Evolutionary conservation across 345 rosid genomes (phyloP).

Genomic region (Excoecaria cochinchinensis): DNA sequence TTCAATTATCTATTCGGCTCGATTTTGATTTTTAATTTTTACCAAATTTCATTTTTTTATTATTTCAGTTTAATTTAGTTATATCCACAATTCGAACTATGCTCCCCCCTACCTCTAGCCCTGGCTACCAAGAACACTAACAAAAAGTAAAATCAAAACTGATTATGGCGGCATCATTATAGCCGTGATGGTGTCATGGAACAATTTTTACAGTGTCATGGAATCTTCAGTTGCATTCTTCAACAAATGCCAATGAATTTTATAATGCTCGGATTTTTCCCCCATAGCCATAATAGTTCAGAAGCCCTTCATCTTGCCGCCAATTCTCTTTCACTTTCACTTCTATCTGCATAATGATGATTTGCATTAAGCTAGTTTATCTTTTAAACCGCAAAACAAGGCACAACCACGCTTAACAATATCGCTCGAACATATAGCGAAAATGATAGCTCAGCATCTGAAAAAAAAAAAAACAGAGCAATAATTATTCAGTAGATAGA

Average conservation of each 20-base stretch:
- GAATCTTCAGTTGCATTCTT: not conserved
- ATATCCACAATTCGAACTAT: no score
- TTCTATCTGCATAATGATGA: constrained; percentile 47
- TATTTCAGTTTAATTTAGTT: no score
- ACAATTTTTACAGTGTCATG: not conserved
- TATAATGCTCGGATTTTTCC: constrained; percentile 73
- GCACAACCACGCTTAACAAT: not conserved
- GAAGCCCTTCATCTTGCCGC: constrained; percentile 92
- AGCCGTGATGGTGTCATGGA: not conserved
- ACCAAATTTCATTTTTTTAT: no score
- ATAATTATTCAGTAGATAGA: not conserved
- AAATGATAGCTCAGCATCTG: not conserved
- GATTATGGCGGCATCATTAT: not conserved
- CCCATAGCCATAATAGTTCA: constrained; percentile 84
- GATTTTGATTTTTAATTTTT: no score
- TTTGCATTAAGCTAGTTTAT: not conserved
- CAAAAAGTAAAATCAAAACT: not conserved
- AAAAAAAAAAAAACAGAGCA: not conserved
- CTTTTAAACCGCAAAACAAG: not conserved
- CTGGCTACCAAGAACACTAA: not conserved
- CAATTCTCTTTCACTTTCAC: constrained; percentile 94
- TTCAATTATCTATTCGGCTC: no score
- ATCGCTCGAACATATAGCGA: not conserved
- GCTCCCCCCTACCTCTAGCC: not conserved
- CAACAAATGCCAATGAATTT: not conserved